These are phyloP conservation scores for Xylaria sp. DNA, from an alignment of 2,329 filamentous ascomycete genomes.

Conservation along the genomic window DNA sequence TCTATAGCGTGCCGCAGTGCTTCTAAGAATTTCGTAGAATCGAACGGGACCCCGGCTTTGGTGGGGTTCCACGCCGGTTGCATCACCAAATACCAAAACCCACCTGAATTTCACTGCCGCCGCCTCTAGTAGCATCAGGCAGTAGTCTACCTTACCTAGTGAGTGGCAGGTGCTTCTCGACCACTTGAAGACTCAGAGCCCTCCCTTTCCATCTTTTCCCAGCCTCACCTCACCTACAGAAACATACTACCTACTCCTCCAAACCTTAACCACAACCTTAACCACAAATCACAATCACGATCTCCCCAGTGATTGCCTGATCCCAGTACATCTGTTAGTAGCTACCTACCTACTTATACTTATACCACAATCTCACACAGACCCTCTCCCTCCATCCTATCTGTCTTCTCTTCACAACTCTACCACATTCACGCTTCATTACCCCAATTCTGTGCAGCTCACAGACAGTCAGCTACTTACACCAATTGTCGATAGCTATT, in stretches of 20 bases:
- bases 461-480: constrained; percentile 14
- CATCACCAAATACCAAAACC: constrained; percentile 34
- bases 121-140: not conserved
- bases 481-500: constrained; percentile 18
- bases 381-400: not conserved
- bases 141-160: not conserved
- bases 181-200: not conserved
- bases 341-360: not conserved
- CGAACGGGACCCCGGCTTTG: constrained; percentile 33
- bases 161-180: not conserved
- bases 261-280: constrained; percentile 6
- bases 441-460: constrained; percentile 25
- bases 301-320: not conserved
- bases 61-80: constrained; percentile 40
- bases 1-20: constrained; percentile 32
- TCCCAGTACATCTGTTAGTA: not conserved
- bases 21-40: constrained; percentile 43
- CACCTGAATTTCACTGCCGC: constrained; percentile 23
- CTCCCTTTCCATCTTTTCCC: constrained; percentile 18
- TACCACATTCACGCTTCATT: constrained; percentile 8
- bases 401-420: not conserved
- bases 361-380: not conserved
- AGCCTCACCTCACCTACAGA: constrained; percentile 33
- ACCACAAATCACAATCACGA: not conserved
- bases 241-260: not conserved